These are phyloP conservation scores for Lactarius indigo DNA, from an alignment of 768 basidiomycete genomes.

Conservation along the genomic window DNA sequence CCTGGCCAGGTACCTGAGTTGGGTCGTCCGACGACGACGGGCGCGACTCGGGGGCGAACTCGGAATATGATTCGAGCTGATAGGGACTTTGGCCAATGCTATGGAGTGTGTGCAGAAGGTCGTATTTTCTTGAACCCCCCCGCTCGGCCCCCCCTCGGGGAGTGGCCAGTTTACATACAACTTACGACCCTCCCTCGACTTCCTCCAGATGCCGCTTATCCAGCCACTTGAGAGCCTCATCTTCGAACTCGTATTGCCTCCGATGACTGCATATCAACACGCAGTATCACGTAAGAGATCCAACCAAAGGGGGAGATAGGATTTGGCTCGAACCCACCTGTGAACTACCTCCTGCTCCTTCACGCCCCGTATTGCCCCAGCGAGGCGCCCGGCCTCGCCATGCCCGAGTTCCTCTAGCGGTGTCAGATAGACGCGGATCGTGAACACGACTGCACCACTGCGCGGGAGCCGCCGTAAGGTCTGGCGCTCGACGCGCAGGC, in stretches of 20 bases:
- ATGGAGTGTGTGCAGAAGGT: not conserved
- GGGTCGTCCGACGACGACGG: not conserved
- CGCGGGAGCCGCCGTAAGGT: conserved; percentile 55
- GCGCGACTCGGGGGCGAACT: not conserved
- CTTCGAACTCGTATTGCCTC: conserved; percentile 33
- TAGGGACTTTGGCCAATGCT: not conserved
- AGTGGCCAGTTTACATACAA: not conserved
- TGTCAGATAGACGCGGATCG: conserved; percentile 58
- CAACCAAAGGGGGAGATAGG: not conserved
- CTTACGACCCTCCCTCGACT: conserved; percentile 19
- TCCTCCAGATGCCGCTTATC: conserved; percentile 37
- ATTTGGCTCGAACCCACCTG: conserved; percentile 37
- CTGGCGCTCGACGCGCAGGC: conserved; percentile 58
- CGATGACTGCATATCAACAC: conserved; percentile 33
- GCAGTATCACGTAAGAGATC: not conserved
- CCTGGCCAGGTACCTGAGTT: not conserved
- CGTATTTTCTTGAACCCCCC: not conserved
- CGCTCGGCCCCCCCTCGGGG: not conserved
- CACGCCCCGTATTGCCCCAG: conserved; percentile 57
- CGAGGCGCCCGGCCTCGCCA: conserved; percentile 57
- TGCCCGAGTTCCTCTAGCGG: conserved; percentile 46
- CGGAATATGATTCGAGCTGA: not conserved
- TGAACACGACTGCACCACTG: conserved; percentile 61
- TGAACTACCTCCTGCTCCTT: conserved; percentile 45
- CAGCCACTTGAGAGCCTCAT: conserved; percentile 36